phyloP scores from a whole-genome alignment of 768 basidiomycete genomes.

The Naematelia encephala region DNA sequence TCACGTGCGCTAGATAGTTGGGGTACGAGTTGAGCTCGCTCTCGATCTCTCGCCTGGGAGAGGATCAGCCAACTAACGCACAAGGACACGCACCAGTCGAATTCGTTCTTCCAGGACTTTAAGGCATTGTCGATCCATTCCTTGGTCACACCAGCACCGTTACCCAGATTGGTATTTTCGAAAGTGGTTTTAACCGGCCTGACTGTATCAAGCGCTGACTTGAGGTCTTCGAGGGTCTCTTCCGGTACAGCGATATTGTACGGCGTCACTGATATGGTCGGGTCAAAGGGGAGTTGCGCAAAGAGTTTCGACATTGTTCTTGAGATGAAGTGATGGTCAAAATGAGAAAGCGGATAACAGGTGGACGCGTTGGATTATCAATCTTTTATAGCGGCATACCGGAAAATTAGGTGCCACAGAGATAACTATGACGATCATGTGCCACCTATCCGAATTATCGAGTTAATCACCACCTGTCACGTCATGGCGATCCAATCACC shows the following conservation, averaged over 20 bases:
- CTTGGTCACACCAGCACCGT: conserved; percentile 26
- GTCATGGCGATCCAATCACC: too few relatives aligned
- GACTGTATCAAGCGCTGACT: conserved; percentile 15
- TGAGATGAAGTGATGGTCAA: too few relatives aligned
- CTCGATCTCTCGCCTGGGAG: conserved; percentile 28
- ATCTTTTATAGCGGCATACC: too few relatives aligned
- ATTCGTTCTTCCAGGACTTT: conserved; percentile 22
- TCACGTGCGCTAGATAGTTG: conserved; percentile 18
- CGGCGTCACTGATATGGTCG: conserved; percentile 26
- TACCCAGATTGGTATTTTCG: conserved; percentile 19
- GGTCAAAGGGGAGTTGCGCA: conserved; percentile 17
- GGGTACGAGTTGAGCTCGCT: conserved; percentile 24
- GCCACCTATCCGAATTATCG: too few relatives aligned
- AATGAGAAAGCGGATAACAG: too few relatives aligned
- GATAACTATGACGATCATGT: too few relatives aligned
- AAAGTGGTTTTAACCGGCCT: conserved; percentile 28
- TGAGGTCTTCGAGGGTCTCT: conserved; percentile 29
- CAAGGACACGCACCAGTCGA: conserved; percentile 27
- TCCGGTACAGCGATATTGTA: conserved; percentile 29
- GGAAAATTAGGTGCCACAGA: too few relatives aligned
- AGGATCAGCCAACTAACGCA: not conserved
- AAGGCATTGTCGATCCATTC: conserved; percentile 26
- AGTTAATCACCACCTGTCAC: too few relatives aligned
- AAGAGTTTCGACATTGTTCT: not conserved
- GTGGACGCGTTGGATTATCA: too few relatives aligned